These are phyloP conservation scores for Clavariopsis aquatica DNA, from an alignment of 495 filamentous ascomycete species.

Conservation along the genomic window DNA sequence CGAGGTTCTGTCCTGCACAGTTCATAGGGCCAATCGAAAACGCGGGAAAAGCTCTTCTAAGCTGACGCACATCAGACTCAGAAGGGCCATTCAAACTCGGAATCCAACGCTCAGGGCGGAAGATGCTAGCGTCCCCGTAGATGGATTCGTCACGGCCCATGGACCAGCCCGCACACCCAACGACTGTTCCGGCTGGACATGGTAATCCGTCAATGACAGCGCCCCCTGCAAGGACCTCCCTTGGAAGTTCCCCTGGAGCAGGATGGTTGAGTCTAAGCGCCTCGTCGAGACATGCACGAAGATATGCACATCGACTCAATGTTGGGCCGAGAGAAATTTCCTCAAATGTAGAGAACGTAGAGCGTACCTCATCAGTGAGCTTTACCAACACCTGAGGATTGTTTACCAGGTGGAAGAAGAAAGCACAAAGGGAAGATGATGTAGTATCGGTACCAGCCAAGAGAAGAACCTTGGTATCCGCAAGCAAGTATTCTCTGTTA, in stretches of 20 bases:
- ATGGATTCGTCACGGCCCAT: constrained; percentile 20
- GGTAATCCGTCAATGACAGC: constrained; percentile 53
- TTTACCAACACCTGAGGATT: constrained; percentile 2
- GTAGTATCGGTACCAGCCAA: constrained; percentile 34
- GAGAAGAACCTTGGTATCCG: constrained; percentile 38
- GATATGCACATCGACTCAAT: constrained; percentile 53
- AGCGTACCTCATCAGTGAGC: constrained; percentile 10
- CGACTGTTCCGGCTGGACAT: constrained; percentile 51
- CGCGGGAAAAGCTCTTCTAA: constrained; percentile 23
- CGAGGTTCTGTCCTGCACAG: constrained; percentile 31
- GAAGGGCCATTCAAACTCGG: neutral
- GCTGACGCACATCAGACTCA: neutral
- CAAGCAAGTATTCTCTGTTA: neutral
- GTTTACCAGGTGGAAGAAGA: constrained; percentile 21
- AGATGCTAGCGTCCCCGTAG: constrained; percentile 16
- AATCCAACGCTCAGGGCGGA: constrained; percentile 36
- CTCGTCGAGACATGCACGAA: constrained; percentile 65
- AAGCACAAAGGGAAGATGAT: neutral
- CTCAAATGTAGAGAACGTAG: constrained; percentile 50
- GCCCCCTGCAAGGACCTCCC: constrained; percentile 64
- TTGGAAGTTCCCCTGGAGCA: constrained; percentile 57
- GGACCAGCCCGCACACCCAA: constrained; percentile 22
- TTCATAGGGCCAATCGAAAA: constrained; percentile 30
- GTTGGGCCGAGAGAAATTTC: constrained; percentile 50
- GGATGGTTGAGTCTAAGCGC: constrained; percentile 66